Conservation (phyloP, 2,329 filamentous ascomycete species). For the Colletotrichum coccodes region DNA sequence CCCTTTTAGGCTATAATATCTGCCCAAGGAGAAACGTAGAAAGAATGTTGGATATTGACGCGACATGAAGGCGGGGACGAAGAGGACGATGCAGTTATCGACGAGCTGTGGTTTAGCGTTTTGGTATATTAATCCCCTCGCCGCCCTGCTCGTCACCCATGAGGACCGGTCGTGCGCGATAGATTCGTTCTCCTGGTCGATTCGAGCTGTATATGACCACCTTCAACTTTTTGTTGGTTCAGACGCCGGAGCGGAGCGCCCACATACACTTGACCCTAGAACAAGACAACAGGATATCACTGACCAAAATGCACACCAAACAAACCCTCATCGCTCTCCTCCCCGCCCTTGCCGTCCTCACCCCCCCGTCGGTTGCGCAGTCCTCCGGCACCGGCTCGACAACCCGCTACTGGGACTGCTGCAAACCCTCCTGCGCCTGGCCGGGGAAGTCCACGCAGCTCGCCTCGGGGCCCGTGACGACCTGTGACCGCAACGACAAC, state of each 20-base stretch:
- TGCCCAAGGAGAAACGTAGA: neutral
- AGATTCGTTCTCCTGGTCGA: neutral
- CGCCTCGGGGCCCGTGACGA: constrained; percentile 50
- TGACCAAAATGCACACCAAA: neutral
- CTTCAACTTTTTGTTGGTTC: neutral
- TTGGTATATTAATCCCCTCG: too few species aligned
- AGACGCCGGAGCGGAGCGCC: neutral
- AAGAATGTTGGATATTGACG: neutral
- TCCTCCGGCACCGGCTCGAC: constrained; percentile 42
- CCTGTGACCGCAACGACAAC: constrained; percentile 60
- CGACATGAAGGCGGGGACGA: neutral
- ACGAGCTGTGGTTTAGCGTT: neutral
- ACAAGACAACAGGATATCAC: neutral
- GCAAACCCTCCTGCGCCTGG: constrained; percentile 68
- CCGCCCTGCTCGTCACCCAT: neutral
- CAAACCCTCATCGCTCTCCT: constrained; percentile 35
- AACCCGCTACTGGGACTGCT: constrained; percentile 62
- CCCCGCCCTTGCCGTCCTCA: constrained; percentile 34
- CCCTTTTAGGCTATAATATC: too few species aligned
- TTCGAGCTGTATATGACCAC: neutral
- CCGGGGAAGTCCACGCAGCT: constrained; percentile 55
- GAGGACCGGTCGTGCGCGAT: neutral
- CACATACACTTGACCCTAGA: neutral
- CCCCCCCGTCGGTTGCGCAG: constrained; percentile 35
- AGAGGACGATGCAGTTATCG: too few species aligned